Evolutionary conservation across 2,329 filamentous ascomycete genomes (phyloP).

Genomic region (Paecilomyces sp.): DNA sequence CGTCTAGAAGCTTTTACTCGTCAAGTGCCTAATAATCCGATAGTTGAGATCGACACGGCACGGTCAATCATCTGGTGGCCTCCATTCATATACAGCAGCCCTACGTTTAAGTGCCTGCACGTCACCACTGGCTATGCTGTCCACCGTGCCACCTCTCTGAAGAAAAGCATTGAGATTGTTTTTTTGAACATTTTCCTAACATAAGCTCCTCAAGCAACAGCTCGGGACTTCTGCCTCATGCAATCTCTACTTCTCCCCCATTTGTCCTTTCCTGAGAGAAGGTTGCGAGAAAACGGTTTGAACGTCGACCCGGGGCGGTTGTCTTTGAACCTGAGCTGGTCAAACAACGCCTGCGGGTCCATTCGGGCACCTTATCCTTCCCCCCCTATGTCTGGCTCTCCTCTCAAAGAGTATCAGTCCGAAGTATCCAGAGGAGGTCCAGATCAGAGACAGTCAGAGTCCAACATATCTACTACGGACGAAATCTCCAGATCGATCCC

Average conservation of each 20-base stretch:
- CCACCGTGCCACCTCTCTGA: not conserved
- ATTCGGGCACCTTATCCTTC: slow-evolving; percentile 31
- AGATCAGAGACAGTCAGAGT: slow-evolving; percentile 22
- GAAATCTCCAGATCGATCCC: slow-evolving; percentile 7
- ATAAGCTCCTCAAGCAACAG: not conserved
- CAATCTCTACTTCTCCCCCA: slow-evolving; percentile 35
- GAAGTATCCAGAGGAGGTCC: slow-evolving; percentile 29
- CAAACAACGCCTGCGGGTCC: slow-evolving; percentile 30
- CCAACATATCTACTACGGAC: slow-evolving; percentile 13
- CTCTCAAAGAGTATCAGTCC: slow-evolving; percentile 28
- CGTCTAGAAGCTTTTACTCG: not conserved
- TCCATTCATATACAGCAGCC: not conserved
- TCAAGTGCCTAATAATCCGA: not conserved
- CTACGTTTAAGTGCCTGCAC: not conserved
- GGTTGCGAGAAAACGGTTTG: slow-evolving; percentile 29
- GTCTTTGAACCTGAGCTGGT: slow-evolving; percentile 24
- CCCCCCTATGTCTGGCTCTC: slow-evolving; percentile 39
- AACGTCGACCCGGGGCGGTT: slow-evolving; percentile 26
- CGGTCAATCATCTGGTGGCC: not conserved
- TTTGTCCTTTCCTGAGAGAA: slow-evolving; percentile 27
- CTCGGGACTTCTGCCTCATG: slow-evolving; percentile 20
- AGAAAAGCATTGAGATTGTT: not conserved
- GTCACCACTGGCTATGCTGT: not conserved
- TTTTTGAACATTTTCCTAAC: slow-evolving; percentile 2
- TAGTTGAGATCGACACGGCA: not conserved